Evolutionary conservation across 768 basidiomycete species (phyloP).

Genomic region (Boletus coccyginus): DNA sequence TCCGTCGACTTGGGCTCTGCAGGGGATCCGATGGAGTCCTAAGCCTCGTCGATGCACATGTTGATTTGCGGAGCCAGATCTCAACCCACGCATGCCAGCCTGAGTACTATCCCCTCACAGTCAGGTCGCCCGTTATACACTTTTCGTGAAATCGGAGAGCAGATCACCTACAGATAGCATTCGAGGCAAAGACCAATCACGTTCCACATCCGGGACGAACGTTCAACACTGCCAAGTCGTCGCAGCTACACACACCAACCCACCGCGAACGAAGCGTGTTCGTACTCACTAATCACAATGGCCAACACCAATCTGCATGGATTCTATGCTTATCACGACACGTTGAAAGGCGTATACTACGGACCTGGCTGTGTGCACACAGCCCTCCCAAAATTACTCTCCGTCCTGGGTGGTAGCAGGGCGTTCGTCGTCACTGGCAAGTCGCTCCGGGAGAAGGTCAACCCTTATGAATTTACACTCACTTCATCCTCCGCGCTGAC

Average conservation of each 20-base stretch:
- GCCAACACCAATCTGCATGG: slow-evolving; percentile 36
- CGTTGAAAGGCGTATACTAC: slow-evolving; percentile 66
- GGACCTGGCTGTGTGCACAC: slow-evolving; percentile 65
- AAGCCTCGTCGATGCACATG: not conserved
- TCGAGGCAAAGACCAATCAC: slow-evolving; percentile 1
- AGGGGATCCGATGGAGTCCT: slow-evolving; percentile 13
- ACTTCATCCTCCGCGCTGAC: slow-evolving; percentile 7
- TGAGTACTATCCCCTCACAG: not conserved
- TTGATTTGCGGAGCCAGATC: slow-evolving; percentile 15
- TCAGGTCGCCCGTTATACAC: slow-evolving; percentile 2
- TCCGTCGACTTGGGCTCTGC: slow-evolving; percentile 4
- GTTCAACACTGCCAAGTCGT: not conserved
- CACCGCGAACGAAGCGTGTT: not conserved
- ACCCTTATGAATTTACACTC: not conserved
- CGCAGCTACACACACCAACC: not conserved
- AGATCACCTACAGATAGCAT: slow-evolving; percentile 9
- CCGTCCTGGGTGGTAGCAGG: slow-evolving; percentile 53
- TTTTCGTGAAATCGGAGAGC: slow-evolving; percentile 2
- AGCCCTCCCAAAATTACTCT: slow-evolving; percentile 61
- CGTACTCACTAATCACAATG: slow-evolving; percentile 1
- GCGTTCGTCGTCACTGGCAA: slow-evolving; percentile 72
- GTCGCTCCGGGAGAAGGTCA: slow-evolving; percentile 61
- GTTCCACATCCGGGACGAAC: not conserved
- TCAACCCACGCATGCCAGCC: not conserved
- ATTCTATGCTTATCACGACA: slow-evolving; percentile 65